Base-by-base conservation (phyloP, 495 filamentous ascomycete species). In the Neurospora discreta region DNA sequence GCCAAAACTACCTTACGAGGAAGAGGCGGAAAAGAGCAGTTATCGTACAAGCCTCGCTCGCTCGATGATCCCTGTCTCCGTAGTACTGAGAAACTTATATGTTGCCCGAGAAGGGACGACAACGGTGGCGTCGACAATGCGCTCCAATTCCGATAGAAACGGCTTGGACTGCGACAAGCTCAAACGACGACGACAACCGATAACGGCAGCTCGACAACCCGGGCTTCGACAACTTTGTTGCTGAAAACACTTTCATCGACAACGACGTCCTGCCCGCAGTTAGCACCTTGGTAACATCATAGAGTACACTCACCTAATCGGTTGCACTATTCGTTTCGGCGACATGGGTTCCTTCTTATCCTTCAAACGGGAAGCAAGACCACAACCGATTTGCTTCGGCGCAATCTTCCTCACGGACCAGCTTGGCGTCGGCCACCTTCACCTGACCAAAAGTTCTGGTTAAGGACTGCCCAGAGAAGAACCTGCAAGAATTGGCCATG, bases 401-500 rank as follows among this genome's bases (percentile, higher is more conserved):
- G 18, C 43, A 46, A 13, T 46, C 9, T 13, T 11, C 3, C n/a
- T 46, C n/a, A n/a, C 9, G 4, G 44, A 46, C 44, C 44, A 46
- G n/a, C 1, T 13, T 6, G 44, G n/a, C n/a, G n/a, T 46, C 44
- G 44, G 44, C 9, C n/a, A 23, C 44, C 9, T n/a, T 13, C 44
- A 46, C 5, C 3, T 23, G 44, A 46, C 18, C 42, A n/a, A 3
- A 44, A 18, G 3, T 46, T 1, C 11, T 46, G n/a, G n/a, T 46
- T 10, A 23, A 85, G 36, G 88, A 93, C 58, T 97, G 94, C 73
- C 93, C 94, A 0, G 80, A 87, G 7, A 78, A 84, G 33, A 33
- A 76, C 87, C 10, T 97, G 95, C 85, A 87, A 85, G 70, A 93
- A 94, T 77, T 98, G 95, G 23, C n/a, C n/a, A n/a, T 46, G n/a